Percentiles rank a stretch among this genome's conserved stretches.
Conservation (phyloP, 2,329 filamentous ascomycete genomes). For the Volutella citrinella region DNA sequence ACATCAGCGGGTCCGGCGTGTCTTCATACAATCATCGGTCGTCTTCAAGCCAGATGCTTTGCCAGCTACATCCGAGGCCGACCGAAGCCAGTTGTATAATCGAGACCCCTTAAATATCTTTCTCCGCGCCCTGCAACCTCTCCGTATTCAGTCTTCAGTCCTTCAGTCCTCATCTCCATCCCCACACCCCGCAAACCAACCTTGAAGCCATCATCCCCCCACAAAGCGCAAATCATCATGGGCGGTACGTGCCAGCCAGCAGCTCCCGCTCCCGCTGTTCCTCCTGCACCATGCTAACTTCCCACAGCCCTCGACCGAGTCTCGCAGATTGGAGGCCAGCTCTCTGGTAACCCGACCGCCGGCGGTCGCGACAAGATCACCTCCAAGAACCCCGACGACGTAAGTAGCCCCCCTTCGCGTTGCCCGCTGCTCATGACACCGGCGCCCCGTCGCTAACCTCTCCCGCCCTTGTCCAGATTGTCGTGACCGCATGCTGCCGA, state of each 20-base stretch:
- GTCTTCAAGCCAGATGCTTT: constrained; percentile 14
- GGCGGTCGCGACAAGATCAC: constrained; percentile 55
- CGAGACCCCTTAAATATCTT: no score
- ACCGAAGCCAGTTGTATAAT: constrained; percentile 16
- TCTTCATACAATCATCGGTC: no score
- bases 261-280: background rate
- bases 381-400: constrained; percentile 66
- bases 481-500: constrained; percentile 88
- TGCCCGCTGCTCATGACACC: background rate
- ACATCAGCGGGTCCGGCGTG: constrained; percentile 25
- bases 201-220: background rate
- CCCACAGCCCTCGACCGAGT: constrained; percentile 54
- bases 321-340: constrained; percentile 60
- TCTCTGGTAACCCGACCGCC: constrained; percentile 57
- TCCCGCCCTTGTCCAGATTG: constrained; percentile 54
- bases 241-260: constrained; percentile 31
- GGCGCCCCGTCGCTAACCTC: constrained; percentile 24
- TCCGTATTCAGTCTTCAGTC: no score
- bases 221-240: constrained; percentile 31
- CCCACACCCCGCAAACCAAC: no score
- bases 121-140: no score
- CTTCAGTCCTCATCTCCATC: no score
- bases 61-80: constrained; percentile 27
- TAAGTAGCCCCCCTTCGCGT: constrained; percentile 31
- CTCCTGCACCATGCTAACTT: constrained; percentile 12